Conservation (phyloP, 306 rosid species). For the Citrullus colocynthis region DNA sequence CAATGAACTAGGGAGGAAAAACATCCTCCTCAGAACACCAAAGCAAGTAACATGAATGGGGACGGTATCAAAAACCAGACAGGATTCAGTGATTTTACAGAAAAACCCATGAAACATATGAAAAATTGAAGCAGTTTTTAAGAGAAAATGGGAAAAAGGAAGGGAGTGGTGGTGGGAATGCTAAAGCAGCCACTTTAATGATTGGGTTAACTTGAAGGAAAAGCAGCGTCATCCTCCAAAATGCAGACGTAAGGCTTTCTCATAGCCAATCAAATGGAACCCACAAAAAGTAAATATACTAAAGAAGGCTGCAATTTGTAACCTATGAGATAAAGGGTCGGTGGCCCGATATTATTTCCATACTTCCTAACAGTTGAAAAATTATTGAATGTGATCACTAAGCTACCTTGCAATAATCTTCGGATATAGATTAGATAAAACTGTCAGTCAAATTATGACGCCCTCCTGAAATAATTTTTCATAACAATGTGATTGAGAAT, state of each 20-base stretch:
- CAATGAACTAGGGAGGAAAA: neutral
- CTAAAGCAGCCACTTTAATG: slow-evolving; percentile 16
- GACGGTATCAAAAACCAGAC: neutral
- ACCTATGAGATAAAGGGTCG: slow-evolving; percentile 4
- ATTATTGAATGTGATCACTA: too few relatives aligned
- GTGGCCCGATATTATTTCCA: neutral
- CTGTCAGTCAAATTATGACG: too few relatives aligned
- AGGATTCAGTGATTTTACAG: neutral
- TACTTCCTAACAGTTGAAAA: too few relatives aligned
- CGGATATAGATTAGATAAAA: too few relatives aligned
- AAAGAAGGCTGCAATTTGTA: neutral
- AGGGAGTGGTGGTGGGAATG: slow-evolving; percentile 5
- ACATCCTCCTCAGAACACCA: neutral
- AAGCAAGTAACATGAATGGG: neutral
- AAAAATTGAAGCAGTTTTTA: neutral
- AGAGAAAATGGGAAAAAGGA: neutral
- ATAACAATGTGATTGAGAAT: too few relatives aligned
- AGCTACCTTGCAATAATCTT: too few relatives aligned
- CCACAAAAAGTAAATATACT: neutral
- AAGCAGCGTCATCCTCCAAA: neutral
- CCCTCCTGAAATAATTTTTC: too few relatives aligned
- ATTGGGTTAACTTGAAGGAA: slow-evolving; percentile 31
- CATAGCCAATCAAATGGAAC: neutral
- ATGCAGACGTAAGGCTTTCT: slow-evolving; percentile 3
- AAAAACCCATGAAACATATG: neutral